A percentile compares a stretch with the other conserved stretches of the same genome.
Conservation (phyloP, 164 flowering plant species). For the Nymphaea thermarum region DNA sequence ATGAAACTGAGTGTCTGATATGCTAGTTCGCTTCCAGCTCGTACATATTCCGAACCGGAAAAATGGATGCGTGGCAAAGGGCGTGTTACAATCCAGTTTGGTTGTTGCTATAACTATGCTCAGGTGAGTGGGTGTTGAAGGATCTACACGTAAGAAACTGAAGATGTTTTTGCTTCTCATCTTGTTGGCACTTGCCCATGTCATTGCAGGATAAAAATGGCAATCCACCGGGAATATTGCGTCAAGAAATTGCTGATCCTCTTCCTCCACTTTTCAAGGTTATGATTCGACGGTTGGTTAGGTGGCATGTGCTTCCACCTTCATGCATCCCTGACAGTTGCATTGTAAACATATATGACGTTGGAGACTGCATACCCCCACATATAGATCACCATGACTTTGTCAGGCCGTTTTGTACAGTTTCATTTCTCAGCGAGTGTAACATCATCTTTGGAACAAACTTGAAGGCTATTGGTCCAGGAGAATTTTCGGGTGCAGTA, state of each 20-base stretch:
- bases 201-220: constrained; percentile 73
- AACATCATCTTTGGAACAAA: constrained; percentile 69
- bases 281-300: constrained; percentile 68
- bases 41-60: constrained; percentile 71
- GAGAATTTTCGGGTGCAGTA: constrained; percentile 56
- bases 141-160: not conserved
- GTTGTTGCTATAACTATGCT: constrained; percentile 96
- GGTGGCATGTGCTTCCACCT: constrained; percentile 90
- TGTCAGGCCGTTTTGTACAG: constrained; percentile 89
- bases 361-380: constrained; percentile 96
- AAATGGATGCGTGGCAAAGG: constrained; percentile 99
- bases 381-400: constrained; percentile 94
- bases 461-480: constrained; percentile 50
- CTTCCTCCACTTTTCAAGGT: constrained; percentile 74
- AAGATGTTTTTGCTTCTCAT: not conserved
- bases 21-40: constrained; percentile 30
- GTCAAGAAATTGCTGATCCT: constrained; percentile 57
- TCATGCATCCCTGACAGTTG: constrained; percentile 92
- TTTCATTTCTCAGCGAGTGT: constrained; percentile 91
- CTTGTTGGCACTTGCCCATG: not conserved
- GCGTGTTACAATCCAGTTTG: constrained; percentile 86
- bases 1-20: not conserved
- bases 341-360: constrained; percentile 90
- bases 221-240: constrained; percentile 86
- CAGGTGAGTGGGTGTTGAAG: constrained; percentile 26